Conservation (phyloP, 2,329 filamentous ascomycete genomes). For the Xylaria polymorpha region DNA sequence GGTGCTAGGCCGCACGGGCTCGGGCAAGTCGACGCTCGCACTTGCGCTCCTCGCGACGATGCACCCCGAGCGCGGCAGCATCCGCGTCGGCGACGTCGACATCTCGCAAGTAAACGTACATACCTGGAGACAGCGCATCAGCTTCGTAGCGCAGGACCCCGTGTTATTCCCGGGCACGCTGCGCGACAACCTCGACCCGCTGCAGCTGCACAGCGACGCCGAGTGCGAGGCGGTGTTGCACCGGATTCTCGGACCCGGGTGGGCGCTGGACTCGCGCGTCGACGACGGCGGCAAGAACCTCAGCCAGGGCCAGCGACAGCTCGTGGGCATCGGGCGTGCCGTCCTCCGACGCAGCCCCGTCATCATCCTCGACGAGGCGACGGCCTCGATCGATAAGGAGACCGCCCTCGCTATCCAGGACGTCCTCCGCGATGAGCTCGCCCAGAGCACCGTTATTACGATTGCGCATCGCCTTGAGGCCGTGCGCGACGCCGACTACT, state of each 20-base stretch:
- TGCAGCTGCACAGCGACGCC: slow-evolving; percentile 65
- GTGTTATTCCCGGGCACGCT: slow-evolving; percentile 70
- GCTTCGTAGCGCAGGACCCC: slow-evolving; percentile 73
- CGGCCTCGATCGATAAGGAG: slow-evolving; percentile 69
- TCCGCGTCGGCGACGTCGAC: slow-evolving; percentile 66
- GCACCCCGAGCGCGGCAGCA: slow-evolving; percentile 61
- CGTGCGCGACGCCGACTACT: slow-evolving; percentile 68
- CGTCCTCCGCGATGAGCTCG: slow-evolving; percentile 66
- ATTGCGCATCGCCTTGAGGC: slow-evolving; percentile 75
- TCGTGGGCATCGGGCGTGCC: slow-evolving; percentile 70
- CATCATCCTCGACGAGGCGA: slow-evolving; percentile 73
- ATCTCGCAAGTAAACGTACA: slow-evolving; percentile 66
- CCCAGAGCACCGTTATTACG: slow-evolving; percentile 69
- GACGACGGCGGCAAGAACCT: slow-evolving; percentile 71
- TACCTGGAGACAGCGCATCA: slow-evolving; percentile 66
- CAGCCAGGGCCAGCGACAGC: slow-evolving; percentile 71
- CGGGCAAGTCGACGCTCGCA: slow-evolving; percentile 83
- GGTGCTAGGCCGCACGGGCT: slow-evolving; percentile 85
- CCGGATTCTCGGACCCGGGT: slow-evolving; percentile 66
- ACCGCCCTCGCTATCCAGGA: slow-evolving; percentile 70
- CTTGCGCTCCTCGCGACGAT: slow-evolving; percentile 69
- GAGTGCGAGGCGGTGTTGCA: slow-evolving; percentile 65
- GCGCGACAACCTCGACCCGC: slow-evolving; percentile 75
- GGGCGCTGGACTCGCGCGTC: slow-evolving; percentile 62
- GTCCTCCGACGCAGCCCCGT: slow-evolving; percentile 70